phyloP scores from a whole-genome alignment of 352 stramenopile genomes.

The Phytophthora gonapodyides region DNA sequence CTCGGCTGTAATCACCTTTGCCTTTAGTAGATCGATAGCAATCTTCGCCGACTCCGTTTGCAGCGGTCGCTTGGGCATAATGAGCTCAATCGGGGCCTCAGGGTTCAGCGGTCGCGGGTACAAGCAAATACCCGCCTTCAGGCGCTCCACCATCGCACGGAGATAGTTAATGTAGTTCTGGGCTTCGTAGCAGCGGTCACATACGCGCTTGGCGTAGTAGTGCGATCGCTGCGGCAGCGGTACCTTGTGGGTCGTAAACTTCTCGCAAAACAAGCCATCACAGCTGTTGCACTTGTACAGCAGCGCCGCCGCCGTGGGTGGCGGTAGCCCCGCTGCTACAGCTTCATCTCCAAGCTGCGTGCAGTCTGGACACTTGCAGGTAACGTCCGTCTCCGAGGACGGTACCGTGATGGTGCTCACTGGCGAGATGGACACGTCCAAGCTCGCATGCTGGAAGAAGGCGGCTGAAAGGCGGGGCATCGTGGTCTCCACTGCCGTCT shows the following conservation, averaged over 20 bases:
- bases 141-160: slow-evolving; percentile 81
- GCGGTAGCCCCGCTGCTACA: slow-evolving; percentile 17
- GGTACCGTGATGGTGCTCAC: slow-evolving; percentile 49
- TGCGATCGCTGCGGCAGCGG: slow-evolving; percentile 76
- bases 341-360: slow-evolving; percentile 42
- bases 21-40: slow-evolving; percentile 87
- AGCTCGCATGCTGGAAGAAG: slow-evolving; percentile 51
- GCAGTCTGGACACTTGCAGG: slow-evolving; percentile 74
- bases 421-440: slow-evolving; percentile 61
- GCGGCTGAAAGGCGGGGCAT: slow-evolving; percentile 60
- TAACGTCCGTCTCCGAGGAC: slow-evolving; percentile 59
- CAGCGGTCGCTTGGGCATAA: slow-evolving; percentile 85
- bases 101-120: slow-evolving; percentile 86
- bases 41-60: slow-evolving; percentile 85
- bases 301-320: slow-evolving; percentile 45
- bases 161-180: slow-evolving; percentile 89
- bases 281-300: slow-evolving; percentile 88
- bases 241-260: slow-evolving; percentile 81
- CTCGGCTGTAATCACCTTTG: slow-evolving; percentile 81
- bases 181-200: slow-evolving; percentile 81
- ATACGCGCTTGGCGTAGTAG: slow-evolving; percentile 89
- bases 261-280: slow-evolving; percentile 78
- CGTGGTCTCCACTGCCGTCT: slow-evolving; percentile 85
- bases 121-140: slow-evolving; percentile 87
- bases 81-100: slow-evolving; percentile 84